These are phyloP conservation scores for Boletus sp. DNA, from an alignment of 768 basidiomycete species.

Conservation along the genomic window DNA sequence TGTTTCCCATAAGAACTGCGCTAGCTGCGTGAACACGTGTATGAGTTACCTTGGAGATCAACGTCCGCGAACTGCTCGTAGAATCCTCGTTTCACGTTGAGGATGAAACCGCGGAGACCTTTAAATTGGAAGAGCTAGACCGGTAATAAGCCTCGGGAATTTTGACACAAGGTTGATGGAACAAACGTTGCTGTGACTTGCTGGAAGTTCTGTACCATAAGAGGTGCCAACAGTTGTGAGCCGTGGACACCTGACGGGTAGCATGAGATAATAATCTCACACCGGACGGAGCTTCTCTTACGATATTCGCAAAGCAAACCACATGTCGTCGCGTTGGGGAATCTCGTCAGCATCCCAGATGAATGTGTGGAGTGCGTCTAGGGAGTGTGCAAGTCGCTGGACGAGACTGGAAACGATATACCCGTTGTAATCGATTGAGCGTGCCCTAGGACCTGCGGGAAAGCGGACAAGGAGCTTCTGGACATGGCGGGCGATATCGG, in stretches of 20 bases:
- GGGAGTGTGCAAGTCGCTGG: slow-evolving; percentile 43
- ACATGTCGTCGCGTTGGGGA: slow-evolving; percentile 70
- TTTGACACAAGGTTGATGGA: not conserved
- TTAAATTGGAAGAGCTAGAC: slow-evolving; percentile 65
- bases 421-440: slow-evolving; percentile 15
- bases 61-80: slow-evolving; percentile 56
- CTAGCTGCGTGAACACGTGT: not conserved
- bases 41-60: slow-evolving; percentile 48
- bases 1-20: slow-evolving; percentile 9
- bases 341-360: slow-evolving; percentile 70
- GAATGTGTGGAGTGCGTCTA: slow-evolving; percentile 67
- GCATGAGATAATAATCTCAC: not conserved
- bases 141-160: not conserved
- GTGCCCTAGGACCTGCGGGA: slow-evolving; percentile 28
- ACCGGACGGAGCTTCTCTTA: slow-evolving; percentile 30
- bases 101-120: slow-evolving; percentile 57
- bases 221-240: slow-evolving; percentile 60
- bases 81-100: slow-evolving; percentile 58
- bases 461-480: slow-evolving; percentile 50
- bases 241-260: slow-evolving; percentile 54
- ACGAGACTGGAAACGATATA: slow-evolving; percentile 50
- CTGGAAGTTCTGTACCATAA: slow-evolving; percentile 58
- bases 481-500: slow-evolving; percentile 65
- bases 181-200: slow-evolving; percentile 59
- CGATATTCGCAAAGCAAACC: slow-evolving; percentile 69